phyloP scores from a whole-genome alignment of 1,284 basidiomycete species.

The Ganoderma multipileum region DNA sequence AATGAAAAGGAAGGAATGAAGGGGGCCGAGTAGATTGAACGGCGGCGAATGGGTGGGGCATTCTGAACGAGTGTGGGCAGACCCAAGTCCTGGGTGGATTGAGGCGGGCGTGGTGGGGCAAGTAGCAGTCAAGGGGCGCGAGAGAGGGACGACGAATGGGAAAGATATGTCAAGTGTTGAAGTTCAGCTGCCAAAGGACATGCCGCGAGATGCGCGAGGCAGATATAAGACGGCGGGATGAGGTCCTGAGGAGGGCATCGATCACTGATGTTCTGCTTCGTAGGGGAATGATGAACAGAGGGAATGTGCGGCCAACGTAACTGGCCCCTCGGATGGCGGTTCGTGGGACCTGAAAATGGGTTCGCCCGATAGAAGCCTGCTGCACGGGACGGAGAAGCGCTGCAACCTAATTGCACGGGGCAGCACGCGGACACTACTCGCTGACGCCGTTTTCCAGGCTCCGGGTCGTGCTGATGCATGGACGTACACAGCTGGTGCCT shows the following conservation, averaged over 20 bases:
- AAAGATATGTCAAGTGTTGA: constrained; percentile 3
- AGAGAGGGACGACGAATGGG: neutral
- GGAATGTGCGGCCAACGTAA: constrained; percentile 1
- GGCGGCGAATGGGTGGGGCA: constrained; percentile 33
- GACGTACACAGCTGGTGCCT: neutral
- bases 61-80: neutral
- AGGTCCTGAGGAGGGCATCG: constrained; percentile 14
- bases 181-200: constrained; percentile 6
- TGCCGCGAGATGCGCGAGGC: neutral
- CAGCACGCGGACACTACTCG: neutral
- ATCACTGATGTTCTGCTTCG: constrained; percentile 23
- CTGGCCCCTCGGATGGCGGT: neutral
- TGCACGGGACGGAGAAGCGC: neutral
- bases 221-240: constrained; percentile 6
- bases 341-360: neutral
- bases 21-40: constrained; percentile 20
- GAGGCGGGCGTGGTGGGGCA: neutral
- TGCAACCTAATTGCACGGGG: neutral
- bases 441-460: neutral
- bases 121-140: neutral
- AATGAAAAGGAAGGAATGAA: constrained; percentile 15
- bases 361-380: neutral
- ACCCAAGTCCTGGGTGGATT: neutral
- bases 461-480: neutral
- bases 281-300: constrained; percentile 14